These are phyloP conservation scores for Leavenworthia alabamica DNA, from an alignment of 345 rosid species.

Conservation along the genomic window DNA sequence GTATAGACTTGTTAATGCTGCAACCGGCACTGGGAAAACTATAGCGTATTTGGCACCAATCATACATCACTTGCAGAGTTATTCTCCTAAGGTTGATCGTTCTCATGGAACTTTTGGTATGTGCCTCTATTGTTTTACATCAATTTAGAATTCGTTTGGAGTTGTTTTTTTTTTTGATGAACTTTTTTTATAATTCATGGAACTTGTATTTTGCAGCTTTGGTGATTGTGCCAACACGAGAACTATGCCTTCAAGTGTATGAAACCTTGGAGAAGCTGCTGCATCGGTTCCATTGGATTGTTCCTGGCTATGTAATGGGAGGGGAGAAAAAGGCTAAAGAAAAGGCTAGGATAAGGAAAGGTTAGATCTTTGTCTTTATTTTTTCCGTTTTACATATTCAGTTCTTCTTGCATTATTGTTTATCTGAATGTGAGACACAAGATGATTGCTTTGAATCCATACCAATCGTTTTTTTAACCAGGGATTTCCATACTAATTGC, in stretches of 20 bases:
- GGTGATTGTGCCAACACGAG: slow-evolving; percentile 97
- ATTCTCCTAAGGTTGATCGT: slow-evolving; percentile 61
- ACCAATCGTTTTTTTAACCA: slow-evolving; percentile 21
- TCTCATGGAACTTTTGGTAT: slow-evolving; percentile 79
- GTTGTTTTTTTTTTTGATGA: background rate
- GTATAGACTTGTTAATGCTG: slow-evolving; percentile 85
- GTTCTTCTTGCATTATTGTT: background rate
- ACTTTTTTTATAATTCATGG: background rate
- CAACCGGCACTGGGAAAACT: slow-evolving; percentile 94
- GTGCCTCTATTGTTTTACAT: slow-evolving; percentile 13
- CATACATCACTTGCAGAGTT: slow-evolving; percentile 65
- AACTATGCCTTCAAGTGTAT: slow-evolving; percentile 87
- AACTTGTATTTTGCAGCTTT: slow-evolving; percentile 47
- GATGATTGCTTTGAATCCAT: background rate
- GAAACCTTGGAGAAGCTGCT: slow-evolving; percentile 78
- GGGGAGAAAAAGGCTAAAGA: slow-evolving; percentile 90
- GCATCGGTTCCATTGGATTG: slow-evolving; percentile 94
- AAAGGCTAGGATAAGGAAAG: slow-evolving; percentile 95
- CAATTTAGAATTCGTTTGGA: background rate
- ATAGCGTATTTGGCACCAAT: slow-evolving; percentile 87
- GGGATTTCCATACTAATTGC: slow-evolving; percentile 92
- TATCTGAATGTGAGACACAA: background rate
- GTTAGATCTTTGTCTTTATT: slow-evolving; percentile 32
- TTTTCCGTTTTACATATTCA: background rate
- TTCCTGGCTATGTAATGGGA: slow-evolving; percentile 96